These are phyloP conservation scores for Fusarium foetens DNA, from an alignment of 2,329 filamentous ascomycete species.

Conservation along the genomic window DNA sequence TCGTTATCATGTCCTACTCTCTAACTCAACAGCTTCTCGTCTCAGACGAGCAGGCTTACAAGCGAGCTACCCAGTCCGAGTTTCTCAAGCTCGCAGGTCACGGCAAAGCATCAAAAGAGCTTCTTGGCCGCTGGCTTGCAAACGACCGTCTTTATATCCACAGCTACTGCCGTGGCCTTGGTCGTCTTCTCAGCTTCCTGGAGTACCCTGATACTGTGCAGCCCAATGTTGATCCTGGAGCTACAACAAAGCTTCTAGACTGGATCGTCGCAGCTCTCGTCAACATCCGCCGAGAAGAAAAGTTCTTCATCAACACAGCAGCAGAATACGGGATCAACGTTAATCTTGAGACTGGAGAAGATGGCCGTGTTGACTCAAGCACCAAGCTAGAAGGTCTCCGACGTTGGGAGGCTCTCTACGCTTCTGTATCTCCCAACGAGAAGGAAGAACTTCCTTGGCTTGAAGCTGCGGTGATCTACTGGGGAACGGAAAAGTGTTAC, in stretches of 20 bases:
- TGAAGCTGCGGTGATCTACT: conserved; percentile 78
- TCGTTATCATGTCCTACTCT: conserved; percentile 43
- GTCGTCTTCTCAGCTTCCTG: conserved; percentile 70
- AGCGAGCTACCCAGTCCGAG: conserved; percentile 69
- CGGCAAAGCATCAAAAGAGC: conserved; percentile 66
- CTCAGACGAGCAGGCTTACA: conserved; percentile 58
- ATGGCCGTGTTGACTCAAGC: conserved; percentile 41
- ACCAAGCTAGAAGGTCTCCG: conserved; percentile 54
- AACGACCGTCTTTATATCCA: conserved; percentile 79
- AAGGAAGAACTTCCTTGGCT: conserved; percentile 60
- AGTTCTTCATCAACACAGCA: conserved; percentile 74
- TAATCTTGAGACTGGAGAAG: conserved; percentile 43
- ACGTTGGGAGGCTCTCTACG: conserved; percentile 60
- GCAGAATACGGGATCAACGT: conserved; percentile 67
- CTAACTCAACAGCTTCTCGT: conserved; percentile 68
- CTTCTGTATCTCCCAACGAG: conserved; percentile 60
- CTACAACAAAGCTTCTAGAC: conserved; percentile 67
- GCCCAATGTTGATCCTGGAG: conserved; percentile 29
- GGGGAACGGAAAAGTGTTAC: conserved; percentile 78
- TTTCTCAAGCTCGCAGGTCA: conserved; percentile 74
- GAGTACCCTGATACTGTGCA: conserved; percentile 57
- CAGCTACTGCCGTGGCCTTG: conserved; percentile 74
- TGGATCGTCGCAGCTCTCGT: conserved; percentile 72
- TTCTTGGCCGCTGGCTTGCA: conserved; percentile 73
- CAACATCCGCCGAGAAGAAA: conserved; percentile 74